Evolutionary conservation across 176 grass and related monocot genomes (phyloP), one percentile per base, ranked within the genome.

Genomic region (Raddia guianensis): DNA sequence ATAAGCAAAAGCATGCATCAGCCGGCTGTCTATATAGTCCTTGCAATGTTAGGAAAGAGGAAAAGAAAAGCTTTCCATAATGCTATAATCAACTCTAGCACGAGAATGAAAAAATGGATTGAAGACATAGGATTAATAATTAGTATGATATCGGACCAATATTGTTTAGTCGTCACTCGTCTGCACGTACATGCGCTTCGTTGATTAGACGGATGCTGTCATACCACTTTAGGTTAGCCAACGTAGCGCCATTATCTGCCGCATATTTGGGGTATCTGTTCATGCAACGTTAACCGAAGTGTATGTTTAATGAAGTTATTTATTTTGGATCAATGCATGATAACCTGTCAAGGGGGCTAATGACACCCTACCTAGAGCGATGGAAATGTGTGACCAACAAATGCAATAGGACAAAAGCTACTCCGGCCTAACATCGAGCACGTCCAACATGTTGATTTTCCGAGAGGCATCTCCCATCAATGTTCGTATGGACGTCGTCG

Each of bases 351-450:
- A 55, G 34, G n/a, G 47, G 21, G 7, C 61, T n/a, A 65, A 67
- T 86, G 87, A 86, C 87, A 73, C 51, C 73, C 73, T 86, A 82
- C 83, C 88, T 78, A 78, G 63, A 43, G 44, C 51, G 88, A 90
- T 73, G 45, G 66, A 78, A 82, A 78, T 82, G 83, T 90, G 32
- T 54, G 83, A 86, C 82, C 88, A 78, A 77, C 88, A 73, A 49
- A 46, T 51, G 61, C 66, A 66, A 85, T 59, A 66, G 61, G 82
- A 85, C 82, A 85, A 82, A 72, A 85, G 55, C 67, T 70, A 71
- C 49, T 63, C 76, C 75, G 66, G 49, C 65, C 60, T 44, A 66
- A 40, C 27, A 27, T 40, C 4, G 4, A 40, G 37, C 37, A 40
- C 37, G 20, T 9, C 13, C 52, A 40, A 7, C 27, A n/a, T 5